Evolutionary conservation across 2,329 filamentous ascomycete species (phyloP).

Genomic region (Penicillium sp.): DNA sequence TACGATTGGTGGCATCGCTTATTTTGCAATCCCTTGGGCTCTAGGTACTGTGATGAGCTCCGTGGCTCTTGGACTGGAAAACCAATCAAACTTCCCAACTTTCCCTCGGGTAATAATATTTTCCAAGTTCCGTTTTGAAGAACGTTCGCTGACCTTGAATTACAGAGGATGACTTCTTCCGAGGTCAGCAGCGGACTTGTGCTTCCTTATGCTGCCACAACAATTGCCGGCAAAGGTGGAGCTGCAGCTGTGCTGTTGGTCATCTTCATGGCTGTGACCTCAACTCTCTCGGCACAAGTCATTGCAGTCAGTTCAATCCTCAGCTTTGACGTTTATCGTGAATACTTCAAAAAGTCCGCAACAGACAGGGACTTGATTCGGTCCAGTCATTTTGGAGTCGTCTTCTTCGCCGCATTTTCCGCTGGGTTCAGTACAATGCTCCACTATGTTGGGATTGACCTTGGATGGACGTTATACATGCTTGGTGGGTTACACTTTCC

Average conservation of each 20-base stretch:
- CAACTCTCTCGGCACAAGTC: slow-evolving; percentile 57
- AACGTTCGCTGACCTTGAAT: not conserved
- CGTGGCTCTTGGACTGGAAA: slow-evolving; percentile 54
- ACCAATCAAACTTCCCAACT: slow-evolving; percentile 56
- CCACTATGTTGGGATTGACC: slow-evolving; percentile 59
- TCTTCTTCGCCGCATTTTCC: slow-evolving; percentile 57
- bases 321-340: slow-evolving; percentile 59
- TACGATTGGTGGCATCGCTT: slow-evolving; percentile 56
- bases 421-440: slow-evolving; percentile 58
- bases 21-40: slow-evolving; percentile 60
- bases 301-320: slow-evolving; percentile 60
- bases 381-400: slow-evolving; percentile 58
- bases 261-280: slow-evolving; percentile 51
- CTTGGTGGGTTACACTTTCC: slow-evolving; percentile 38
- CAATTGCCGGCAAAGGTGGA: slow-evolving; percentile 45
- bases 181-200: slow-evolving; percentile 45
- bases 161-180: slow-evolving; percentile 40
- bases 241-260: slow-evolving; percentile 43
- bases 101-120: slow-evolving; percentile 49
- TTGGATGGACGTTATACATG: slow-evolving; percentile 62
- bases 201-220: slow-evolving; percentile 44
- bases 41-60: slow-evolving; percentile 58
- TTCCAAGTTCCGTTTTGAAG: not conserved
- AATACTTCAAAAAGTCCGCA: slow-evolving; percentile 53
- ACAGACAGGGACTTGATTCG: slow-evolving; percentile 56